Evolutionary conservation across 1,139 yeast species (phyloP).

Genomic region (Meyerozyma sp.): DNA sequence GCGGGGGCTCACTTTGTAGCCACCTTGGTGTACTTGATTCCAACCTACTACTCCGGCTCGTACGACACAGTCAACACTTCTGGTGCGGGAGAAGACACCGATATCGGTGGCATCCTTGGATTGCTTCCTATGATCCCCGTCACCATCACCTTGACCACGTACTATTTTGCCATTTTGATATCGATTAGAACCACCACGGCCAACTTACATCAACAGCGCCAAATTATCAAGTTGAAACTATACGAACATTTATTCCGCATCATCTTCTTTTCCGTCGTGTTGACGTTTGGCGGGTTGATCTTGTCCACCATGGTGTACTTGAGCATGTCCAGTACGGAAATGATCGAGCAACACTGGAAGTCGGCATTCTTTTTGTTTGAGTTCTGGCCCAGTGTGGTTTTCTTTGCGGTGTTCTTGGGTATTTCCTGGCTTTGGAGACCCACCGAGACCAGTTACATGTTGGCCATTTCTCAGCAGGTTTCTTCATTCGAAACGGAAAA

Average conservation of each 20-base stretch:
- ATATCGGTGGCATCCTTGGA: constrained; percentile 19
- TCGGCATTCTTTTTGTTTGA: constrained; percentile 83
- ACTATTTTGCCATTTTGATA: constrained; percentile 70
- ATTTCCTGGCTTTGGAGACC: constrained; percentile 96
- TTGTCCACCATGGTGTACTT: constrained; percentile 67
- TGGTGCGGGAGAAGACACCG: constrained; percentile 14
- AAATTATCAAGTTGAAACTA: constrained; percentile 83
- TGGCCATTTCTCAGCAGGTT: constrained; percentile 91
- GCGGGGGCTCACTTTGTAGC: constrained; percentile 70
- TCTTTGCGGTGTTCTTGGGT: constrained; percentile 76
- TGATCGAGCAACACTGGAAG: constrained; percentile 89
- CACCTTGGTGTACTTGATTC: constrained; percentile 61
- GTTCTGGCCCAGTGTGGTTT: constrained; percentile 92
- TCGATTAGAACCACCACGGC: constrained; percentile 73
- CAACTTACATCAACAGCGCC: constrained; percentile 77
- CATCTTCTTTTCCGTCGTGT: constrained; percentile 59
- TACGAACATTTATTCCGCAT: constrained; percentile 74
- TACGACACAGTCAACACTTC: constrained; percentile 26
- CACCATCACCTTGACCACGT: constrained; percentile 60
- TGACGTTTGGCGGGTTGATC: constrained; percentile 53
- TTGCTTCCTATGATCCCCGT: constrained; percentile 60
- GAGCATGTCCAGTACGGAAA: constrained; percentile 68
- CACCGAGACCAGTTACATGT: constrained; percentile 88
- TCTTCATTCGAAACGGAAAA: constrained; percentile 51
- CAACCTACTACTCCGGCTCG: constrained; percentile 52